Percentiles rank a stretch among this genome's conserved stretches.
These are phyloP conservation scores for Solanum chiquidenum DNA, from an alignment of 257 asterid genomes.

Conservation along the genomic window DNA sequence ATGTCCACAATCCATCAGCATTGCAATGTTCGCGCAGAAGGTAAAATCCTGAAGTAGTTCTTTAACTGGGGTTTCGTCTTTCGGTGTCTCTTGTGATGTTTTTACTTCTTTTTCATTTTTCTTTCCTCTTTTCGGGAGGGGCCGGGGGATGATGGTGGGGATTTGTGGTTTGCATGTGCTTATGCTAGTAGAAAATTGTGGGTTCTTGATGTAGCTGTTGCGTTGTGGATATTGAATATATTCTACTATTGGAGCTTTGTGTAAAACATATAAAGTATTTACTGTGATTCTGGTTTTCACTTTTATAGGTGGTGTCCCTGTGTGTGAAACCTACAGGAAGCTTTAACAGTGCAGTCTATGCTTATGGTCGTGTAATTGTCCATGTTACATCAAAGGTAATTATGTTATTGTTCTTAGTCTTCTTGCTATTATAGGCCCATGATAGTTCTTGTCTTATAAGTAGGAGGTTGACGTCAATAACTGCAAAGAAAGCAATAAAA, in stretches of 20 bases:
- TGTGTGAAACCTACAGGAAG: conserved; percentile 36
- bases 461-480: background rate
- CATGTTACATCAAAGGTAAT: conserved; percentile 66
- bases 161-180: background rate
- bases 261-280: conserved; percentile 1
- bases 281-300: conserved; percentile 4
- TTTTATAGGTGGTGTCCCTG: conserved; percentile 53
- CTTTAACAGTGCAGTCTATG: conserved; percentile 35
- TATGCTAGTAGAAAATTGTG: background rate
- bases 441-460: background rate
- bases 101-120: background rate
- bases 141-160: background rate
- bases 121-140: background rate
- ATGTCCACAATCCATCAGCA: conserved; percentile 57
- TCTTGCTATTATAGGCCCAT: background rate
- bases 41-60: conserved; percentile 20
- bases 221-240: background rate
- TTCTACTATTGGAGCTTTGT: background rate
- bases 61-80: background rate
- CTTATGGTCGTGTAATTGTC: conserved; percentile 49
- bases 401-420: background rate
- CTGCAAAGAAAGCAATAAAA: background rate
- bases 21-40: conserved; percentile 60
- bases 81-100: background rate
- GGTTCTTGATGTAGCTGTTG: background rate